A percentile compares a stretch with the other conserved stretches of the same genome.
Conservation (phyloP, 2,329 filamentous ascomycete species). For the Didymella sp. region DNA sequence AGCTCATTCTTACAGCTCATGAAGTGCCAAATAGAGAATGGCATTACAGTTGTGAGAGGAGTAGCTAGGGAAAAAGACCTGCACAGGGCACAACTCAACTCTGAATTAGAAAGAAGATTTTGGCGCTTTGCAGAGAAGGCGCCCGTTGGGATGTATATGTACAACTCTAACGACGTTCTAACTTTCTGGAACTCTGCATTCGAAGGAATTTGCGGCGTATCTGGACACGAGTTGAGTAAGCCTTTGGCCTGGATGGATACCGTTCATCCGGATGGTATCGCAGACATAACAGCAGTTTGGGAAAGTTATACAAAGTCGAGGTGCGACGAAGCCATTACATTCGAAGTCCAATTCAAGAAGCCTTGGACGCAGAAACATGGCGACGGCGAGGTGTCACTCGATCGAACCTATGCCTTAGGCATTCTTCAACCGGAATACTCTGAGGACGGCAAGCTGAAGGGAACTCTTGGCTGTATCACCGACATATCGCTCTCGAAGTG, state of each 20-base stretch:
- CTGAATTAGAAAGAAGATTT: conserved; percentile 76
- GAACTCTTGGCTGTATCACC: conserved; percentile 79
- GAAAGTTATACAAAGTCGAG: conserved; percentile 5
- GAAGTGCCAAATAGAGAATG: conserved; percentile 69
- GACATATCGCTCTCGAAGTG: conserved; percentile 88
- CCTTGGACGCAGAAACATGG: conserved; percentile 58
- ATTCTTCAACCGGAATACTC: conserved; percentile 75
- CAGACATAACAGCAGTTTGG: conserved; percentile 27
- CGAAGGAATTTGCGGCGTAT: conserved; percentile 68
- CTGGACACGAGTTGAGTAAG: conserved; percentile 63
- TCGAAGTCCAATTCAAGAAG: conserved; percentile 76
- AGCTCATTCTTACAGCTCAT: conserved; percentile 75
- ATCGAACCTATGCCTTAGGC: conserved; percentile 77
- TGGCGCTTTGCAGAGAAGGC: conserved; percentile 83
- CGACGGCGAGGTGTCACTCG: conserved; percentile 59
- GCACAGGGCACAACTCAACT: conserved; percentile 71
- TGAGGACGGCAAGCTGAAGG: conserved; percentile 67
- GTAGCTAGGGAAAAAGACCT: conserved; percentile 84
- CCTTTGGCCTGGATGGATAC: conserved; percentile 74
- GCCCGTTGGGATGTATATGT: conserved; percentile 83
- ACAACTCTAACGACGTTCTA: conserved; percentile 70
- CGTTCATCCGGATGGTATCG: conserved; percentile 63
- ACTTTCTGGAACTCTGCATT: conserved; percentile 82
- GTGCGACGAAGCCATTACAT: conserved; percentile 60
- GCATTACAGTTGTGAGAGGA: conserved; percentile 76